Conservation (phyloP, 2,329 filamentous ascomycete species). For the Diaporthe caulivora region DNA sequence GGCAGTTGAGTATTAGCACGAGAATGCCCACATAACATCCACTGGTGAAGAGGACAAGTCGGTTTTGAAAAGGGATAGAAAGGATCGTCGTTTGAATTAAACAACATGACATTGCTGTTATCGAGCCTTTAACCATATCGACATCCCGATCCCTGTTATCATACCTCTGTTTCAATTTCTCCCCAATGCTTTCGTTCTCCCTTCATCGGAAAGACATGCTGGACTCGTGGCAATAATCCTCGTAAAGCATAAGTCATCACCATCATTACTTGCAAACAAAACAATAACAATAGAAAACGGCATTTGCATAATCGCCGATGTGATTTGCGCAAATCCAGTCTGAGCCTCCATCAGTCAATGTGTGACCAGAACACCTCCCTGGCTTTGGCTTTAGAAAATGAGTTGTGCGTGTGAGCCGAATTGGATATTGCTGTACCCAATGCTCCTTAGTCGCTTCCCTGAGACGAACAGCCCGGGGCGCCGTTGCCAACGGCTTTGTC, state of each 20-base stretch:
- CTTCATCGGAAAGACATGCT: slow-evolving; percentile 1
- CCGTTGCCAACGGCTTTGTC: background rate
- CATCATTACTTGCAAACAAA: slow-evolving; percentile 12
- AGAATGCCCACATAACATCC: no score
- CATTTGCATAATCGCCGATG: background rate
- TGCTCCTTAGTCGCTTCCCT: background rate
- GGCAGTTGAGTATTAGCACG: no score
- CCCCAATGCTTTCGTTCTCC: background rate
- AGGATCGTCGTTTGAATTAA: background rate
- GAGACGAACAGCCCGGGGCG: background rate
- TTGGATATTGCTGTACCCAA: background rate
- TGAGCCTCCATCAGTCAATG: background rate
- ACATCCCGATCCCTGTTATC: background rate
- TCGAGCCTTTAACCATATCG: background rate
- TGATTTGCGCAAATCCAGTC: background rate
- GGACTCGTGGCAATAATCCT: slow-evolving; percentile 8
- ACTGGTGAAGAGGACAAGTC: background rate
- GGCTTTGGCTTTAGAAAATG: background rate
- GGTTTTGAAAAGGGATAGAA: background rate
- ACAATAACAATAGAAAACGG: slow-evolving; percentile 13
- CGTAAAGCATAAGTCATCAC: background rate
- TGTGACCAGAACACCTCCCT: slow-evolving; percentile 8
- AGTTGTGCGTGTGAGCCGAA: background rate
- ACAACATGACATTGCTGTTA: slow-evolving; percentile 26
- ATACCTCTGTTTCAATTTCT: background rate